Percentiles rank a stretch among this genome's conserved stretches.
Evolutionary conservation across 2,329 filamentous ascomycete species (phyloP).

Genomic region (Emergomyces pasteurianus): DNA sequence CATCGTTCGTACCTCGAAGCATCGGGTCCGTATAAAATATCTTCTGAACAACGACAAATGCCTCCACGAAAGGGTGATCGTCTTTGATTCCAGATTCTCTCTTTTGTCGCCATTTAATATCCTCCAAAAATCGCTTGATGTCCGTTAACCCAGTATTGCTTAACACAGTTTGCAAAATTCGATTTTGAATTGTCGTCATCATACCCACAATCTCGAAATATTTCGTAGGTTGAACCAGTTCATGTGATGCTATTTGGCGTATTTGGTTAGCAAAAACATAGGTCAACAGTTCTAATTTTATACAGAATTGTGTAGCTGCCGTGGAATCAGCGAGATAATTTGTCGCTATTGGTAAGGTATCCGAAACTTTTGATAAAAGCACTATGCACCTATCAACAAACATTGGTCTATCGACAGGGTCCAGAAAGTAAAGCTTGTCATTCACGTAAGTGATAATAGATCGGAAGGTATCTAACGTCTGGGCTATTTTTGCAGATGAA

Average conservation of each 20-base stretch:
- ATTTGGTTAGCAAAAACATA: conserved; percentile 29
- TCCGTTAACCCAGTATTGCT: conserved; percentile 22
- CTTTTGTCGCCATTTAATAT: conserved; percentile 27
- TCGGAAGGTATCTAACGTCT: conserved; percentile 20
- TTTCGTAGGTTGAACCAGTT: conserved; percentile 16
- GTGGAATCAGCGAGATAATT: conserved; percentile 1
- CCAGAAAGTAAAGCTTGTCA: conserved; percentile 39
- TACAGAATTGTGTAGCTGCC: conserved; percentile 14
- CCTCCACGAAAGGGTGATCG: conserved; percentile 32
- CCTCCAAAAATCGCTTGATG: conserved; percentile 35
- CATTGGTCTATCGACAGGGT: conserved; percentile 40
- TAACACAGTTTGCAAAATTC: conserved; percentile 25
- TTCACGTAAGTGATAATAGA: conserved; percentile 40
- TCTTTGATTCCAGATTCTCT: conserved; percentile 40
- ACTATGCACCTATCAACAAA: conserved; percentile 30
- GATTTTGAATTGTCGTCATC: conserved; percentile 23
- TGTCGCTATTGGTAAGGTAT: conserved; percentile 13
- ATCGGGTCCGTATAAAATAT: conserved; percentile 20
- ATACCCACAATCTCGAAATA: conserved; percentile 17
- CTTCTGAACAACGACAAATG: conserved; percentile 37
- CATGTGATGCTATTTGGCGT: conserved; percentile 25
- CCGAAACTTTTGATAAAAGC: conserved; percentile 29
- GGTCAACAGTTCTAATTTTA: conserved; percentile 17
- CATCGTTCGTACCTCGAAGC: conserved; percentile 26
- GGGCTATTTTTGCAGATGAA: conserved; percentile 7